Percentiles rank a stretch among this genome's conserved stretches.
These are phyloP conservation scores for Apiospora rasikravindrae DNA, from an alignment of 2,329 filamentous ascomycete species.

Conservation along the genomic window DNA sequence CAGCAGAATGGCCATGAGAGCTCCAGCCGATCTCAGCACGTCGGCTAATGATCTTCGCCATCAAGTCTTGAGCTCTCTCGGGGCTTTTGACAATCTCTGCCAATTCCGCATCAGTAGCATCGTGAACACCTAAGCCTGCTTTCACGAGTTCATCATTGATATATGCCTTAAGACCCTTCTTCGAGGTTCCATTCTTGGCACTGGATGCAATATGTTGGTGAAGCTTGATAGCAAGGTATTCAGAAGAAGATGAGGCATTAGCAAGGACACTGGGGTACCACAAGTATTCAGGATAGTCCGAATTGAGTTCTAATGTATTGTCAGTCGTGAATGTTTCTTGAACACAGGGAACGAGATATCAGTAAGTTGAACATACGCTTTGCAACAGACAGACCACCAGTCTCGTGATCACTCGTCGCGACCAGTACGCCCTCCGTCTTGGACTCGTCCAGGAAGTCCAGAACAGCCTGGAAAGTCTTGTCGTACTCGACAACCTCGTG, in stretches of 20 bases:
- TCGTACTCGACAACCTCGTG: slow-evolving; percentile 97
- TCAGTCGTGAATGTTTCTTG: slow-evolving; percentile 13
- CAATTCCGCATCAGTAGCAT: slow-evolving; percentile 76
- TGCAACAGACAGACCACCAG: slow-evolving; percentile 83
- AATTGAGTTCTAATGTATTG: slow-evolving; percentile 51
- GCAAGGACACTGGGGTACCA: slow-evolving; percentile 87
- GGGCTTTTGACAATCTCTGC: slow-evolving; percentile 65
- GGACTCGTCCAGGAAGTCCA: slow-evolving; percentile 82
- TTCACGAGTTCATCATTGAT: slow-evolving; percentile 70
- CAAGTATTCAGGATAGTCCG: slow-evolving; percentile 61
- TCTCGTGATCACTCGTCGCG: slow-evolving; percentile 94
- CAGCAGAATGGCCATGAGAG: slow-evolving; percentile 90
- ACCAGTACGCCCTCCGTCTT: slow-evolving; percentile 80
- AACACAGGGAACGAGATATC: slow-evolving; percentile 20
- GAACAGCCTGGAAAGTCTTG: slow-evolving; percentile 78
- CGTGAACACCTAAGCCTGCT: slow-evolving; percentile 75
- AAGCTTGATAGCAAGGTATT: slow-evolving; percentile 71
- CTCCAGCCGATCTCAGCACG: slow-evolving; percentile 92
- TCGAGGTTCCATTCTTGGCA: slow-evolving; percentile 32
- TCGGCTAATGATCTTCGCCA: slow-evolving; percentile 86
- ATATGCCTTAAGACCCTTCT: slow-evolving; percentile 61
- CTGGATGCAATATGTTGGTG: slow-evolving; percentile 58
- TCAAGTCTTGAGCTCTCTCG: slow-evolving; percentile 58
- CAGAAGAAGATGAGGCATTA: slow-evolving; percentile 76
- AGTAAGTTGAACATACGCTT: slow-evolving; percentile 60